phyloP scores from a whole-genome alignment of 2,329 filamentous ascomycete species.

The Pseudogymnoascus sp. region DNA sequence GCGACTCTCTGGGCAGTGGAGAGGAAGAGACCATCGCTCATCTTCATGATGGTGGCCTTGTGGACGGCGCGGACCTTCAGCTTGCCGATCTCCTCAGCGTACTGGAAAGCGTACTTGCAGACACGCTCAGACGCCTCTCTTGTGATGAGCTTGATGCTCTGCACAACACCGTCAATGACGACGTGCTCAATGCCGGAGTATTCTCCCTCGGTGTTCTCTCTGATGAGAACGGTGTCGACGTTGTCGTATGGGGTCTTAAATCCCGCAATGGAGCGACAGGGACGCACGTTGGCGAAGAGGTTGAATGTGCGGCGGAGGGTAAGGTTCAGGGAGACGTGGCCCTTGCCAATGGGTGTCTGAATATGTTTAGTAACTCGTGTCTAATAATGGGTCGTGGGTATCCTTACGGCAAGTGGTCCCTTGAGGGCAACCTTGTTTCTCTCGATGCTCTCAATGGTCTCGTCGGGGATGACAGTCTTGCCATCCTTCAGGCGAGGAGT shows the following conservation, averaged over 20 bases:
- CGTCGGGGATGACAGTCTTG: constrained; percentile 89
- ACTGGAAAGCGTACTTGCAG: constrained; percentile 95
- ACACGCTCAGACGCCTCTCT: constrained; percentile 90
- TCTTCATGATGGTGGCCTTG: constrained; percentile 99
- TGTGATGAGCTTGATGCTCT: constrained; percentile 99
- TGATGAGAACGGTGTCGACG: constrained; percentile 94
- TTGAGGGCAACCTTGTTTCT: constrained; percentile 97
- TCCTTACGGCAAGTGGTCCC: constrained; percentile 83
- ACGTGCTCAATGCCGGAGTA: constrained; percentile 99
- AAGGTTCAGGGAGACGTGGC: constrained; percentile 97
- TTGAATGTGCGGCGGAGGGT: constrained; percentile 99
- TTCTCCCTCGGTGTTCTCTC: constrained; percentile 99
- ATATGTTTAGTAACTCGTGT: constrained; percentile 14
- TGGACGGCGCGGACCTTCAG: constrained; percentile 96
- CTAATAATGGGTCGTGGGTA: constrained; percentile 17
- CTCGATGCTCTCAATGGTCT: constrained; percentile 85
- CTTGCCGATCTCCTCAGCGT: constrained; percentile 86
- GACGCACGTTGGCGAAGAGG: constrained; percentile 98
- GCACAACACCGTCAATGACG: constrained; percentile 93
- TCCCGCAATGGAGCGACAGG: constrained; percentile 91
- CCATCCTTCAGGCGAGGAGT: constrained; percentile 89
- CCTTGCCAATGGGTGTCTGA: constrained; percentile 92
- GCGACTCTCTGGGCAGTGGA: constrained; percentile 75
- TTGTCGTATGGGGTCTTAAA: constrained; percentile 98
- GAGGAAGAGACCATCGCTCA: constrained; percentile 97